Conservation (phyloP, 164 flowering plant genomes). For the Chloranthus sessilifolius region DNA sequence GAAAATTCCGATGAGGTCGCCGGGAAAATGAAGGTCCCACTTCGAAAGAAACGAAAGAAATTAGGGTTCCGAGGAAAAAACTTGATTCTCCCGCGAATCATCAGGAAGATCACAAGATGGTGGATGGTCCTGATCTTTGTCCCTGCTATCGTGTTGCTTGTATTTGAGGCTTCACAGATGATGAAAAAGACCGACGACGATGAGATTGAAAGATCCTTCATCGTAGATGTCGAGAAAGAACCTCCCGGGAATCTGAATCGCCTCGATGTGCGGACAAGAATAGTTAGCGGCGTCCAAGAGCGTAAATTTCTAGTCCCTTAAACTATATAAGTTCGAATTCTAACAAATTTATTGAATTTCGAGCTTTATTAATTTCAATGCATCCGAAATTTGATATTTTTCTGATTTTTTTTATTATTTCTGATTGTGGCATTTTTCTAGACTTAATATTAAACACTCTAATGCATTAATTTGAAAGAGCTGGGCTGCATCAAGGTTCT, state of each 20-base stretch:
- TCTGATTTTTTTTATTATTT: too few species aligned
- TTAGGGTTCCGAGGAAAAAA: slow-evolving; percentile 24
- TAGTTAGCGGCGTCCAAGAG: slow-evolving; percentile 49
- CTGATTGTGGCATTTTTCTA: too few species aligned
- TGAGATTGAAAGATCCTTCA: slow-evolving; percentile 6
- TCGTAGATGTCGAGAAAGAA: slow-evolving; percentile 16
- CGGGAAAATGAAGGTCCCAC: slow-evolving; percentile 36
- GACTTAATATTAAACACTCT: too few species aligned
- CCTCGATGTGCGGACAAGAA: slow-evolving; percentile 40
- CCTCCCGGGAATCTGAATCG: slow-evolving; percentile 46
- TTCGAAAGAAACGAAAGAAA: slow-evolving; percentile 61
- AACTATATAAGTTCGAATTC: too few species aligned
- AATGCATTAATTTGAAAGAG: too few species aligned
- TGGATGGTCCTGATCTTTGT: slow-evolving; percentile 49
- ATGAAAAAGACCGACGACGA: slow-evolving; percentile 23
- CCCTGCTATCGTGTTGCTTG: slow-evolving; percentile 36
- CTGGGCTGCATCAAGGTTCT: too few species aligned
- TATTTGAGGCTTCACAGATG: slow-evolving; percentile 44
- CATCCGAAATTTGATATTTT: too few species aligned
- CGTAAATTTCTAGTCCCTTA: slow-evolving; percentile 36
- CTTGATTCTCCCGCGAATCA: slow-evolving; percentile 24
- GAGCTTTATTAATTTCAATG: too few species aligned
- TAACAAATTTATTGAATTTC: too few species aligned
- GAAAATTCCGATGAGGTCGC: slow-evolving; percentile 46
- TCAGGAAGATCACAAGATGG: slow-evolving; percentile 36